A percentile compares a stretch with the other conserved stretches of the same genome.
These are phyloP conservation scores for Clathrospora elynae DNA, from an alignment of 2,329 filamentous ascomycete species.

Conservation along the genomic window DNA sequence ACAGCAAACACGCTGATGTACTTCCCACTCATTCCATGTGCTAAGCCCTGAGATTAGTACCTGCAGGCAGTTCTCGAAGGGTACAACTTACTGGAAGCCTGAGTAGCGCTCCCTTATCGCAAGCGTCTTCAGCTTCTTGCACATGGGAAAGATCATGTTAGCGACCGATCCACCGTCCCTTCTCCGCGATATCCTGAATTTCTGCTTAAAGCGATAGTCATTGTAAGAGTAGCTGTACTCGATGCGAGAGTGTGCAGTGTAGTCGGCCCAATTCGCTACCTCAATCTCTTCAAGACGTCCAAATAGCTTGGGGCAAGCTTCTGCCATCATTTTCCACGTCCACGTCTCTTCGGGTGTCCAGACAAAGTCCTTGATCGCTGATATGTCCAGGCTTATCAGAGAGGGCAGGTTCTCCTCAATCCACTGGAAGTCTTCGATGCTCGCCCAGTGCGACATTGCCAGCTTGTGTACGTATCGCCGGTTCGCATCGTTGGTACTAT, in stretches of 20 bases:
- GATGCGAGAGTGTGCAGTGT: constrained; percentile 43
- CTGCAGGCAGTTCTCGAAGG: background rate
- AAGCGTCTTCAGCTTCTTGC: constrained; percentile 39
- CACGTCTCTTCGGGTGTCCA: constrained; percentile 47
- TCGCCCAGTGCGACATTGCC: constrained; percentile 45
- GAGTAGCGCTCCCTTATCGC: constrained; percentile 43
- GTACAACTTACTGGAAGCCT: constrained; percentile 34
- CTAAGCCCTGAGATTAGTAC: constrained; percentile 19
- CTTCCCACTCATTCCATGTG: constrained; percentile 47
- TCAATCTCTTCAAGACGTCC: constrained; percentile 41
- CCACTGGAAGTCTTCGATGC: constrained; percentile 46
- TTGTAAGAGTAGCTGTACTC: constrained; percentile 47
- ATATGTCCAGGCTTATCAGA: constrained; percentile 41
- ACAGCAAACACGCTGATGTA: constrained; percentile 46
- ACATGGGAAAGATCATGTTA: constrained; percentile 40
- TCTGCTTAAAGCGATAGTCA: constrained; percentile 45
- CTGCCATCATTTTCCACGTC: constrained; percentile 44
- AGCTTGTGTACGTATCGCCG: constrained; percentile 41
- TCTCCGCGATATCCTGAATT: constrained; percentile 43
- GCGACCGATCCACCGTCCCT: constrained; percentile 43
- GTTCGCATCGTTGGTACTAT: constrained; percentile 42
- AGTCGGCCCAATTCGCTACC: constrained; percentile 47
- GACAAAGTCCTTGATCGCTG: constrained; percentile 47
- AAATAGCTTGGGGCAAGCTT: constrained; percentile 41
- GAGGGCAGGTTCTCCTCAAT: constrained; percentile 45